Evolutionary conservation across 768 basidiomycete species (phyloP).

Genomic region (Suillus spraguei): DNA sequence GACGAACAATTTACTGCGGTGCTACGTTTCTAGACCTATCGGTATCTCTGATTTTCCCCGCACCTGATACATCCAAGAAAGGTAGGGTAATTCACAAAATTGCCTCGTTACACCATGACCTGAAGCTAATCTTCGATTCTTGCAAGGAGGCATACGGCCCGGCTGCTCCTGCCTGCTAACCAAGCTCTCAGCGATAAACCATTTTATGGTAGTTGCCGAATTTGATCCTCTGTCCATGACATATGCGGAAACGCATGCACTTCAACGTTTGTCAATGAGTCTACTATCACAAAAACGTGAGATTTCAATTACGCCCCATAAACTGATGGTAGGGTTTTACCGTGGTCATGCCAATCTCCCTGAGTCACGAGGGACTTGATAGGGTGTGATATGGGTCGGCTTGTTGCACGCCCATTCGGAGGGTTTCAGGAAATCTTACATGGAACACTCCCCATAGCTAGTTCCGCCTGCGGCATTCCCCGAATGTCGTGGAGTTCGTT

Average conservation of each 20-base stretch:
- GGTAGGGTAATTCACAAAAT: neutral
- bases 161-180: neutral
- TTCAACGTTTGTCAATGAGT: neutral
- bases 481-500: neutral
- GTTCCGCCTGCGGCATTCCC: neutral
- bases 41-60: constrained; percentile 1
- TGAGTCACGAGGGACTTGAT: neutral
- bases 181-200: constrained; percentile 1
- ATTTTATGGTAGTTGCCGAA: neutral
- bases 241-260: neutral
- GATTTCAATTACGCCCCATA: too few species aligned
- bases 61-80: constrained; percentile 3
- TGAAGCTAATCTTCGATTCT: neutral
- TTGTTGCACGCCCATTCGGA: neutral
- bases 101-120: neutral
- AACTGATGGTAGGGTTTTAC: neutral
- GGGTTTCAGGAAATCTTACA: neutral
- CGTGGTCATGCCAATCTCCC: neutral
- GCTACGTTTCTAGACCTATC: neutral
- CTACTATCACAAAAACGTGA: constrained; percentile 2
- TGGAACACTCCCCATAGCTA: neutral
- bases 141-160: constrained; percentile 4
- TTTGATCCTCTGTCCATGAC: neutral
- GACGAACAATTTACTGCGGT: neutral
- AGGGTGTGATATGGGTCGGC: neutral